Evolutionary conservation across 2,329 filamentous ascomycete genomes (phyloP).

Genomic region (Pseudodiploospora longispora): DNA sequence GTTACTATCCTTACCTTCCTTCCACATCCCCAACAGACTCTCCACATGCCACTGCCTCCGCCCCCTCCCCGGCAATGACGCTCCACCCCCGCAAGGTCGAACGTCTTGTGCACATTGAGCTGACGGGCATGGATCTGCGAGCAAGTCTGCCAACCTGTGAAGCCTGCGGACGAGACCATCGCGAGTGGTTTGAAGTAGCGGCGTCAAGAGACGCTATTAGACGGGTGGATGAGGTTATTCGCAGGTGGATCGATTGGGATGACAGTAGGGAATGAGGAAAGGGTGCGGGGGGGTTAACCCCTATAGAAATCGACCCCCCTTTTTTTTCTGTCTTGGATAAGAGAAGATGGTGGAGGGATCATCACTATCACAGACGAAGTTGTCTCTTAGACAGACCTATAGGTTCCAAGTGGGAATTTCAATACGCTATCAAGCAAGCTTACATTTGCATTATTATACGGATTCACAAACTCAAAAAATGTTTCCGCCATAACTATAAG

Average conservation of each 20-base stretch:
- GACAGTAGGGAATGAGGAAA: conserved; percentile 32
- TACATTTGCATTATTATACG: too few species aligned
- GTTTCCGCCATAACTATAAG: too few species aligned
- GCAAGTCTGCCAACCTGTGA: conserved; percentile 53
- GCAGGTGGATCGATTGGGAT: conserved; percentile 81
- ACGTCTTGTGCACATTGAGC: conserved; percentile 80
- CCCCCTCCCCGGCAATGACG: conserved; percentile 55
- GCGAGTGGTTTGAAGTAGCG: conserved; percentile 92
- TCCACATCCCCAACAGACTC: conserved; percentile 20
- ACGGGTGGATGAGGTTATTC: conserved; percentile 60
- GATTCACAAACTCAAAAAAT: too few species aligned
- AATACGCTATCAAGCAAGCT: too few species aligned
- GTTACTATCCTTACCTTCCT: conserved; percentile 80
- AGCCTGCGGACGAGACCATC: conserved; percentile 75
- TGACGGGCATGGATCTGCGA: conserved; percentile 54
- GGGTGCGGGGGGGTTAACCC: too few species aligned
- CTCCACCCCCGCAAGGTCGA: conserved; percentile 85
- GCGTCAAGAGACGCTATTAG: conserved; percentile 63
- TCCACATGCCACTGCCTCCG: conserved; percentile 23
- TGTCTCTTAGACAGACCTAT: too few species aligned
- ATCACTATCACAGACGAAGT: too few species aligned
- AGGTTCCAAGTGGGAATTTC: too few species aligned
- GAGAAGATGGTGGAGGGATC: too few species aligned
- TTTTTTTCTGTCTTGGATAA: too few species aligned
- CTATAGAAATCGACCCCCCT: too few species aligned